phyloP scores from a whole-genome alignment of 768 basidiomycete species.

The Termitomyces sp. region DNA sequence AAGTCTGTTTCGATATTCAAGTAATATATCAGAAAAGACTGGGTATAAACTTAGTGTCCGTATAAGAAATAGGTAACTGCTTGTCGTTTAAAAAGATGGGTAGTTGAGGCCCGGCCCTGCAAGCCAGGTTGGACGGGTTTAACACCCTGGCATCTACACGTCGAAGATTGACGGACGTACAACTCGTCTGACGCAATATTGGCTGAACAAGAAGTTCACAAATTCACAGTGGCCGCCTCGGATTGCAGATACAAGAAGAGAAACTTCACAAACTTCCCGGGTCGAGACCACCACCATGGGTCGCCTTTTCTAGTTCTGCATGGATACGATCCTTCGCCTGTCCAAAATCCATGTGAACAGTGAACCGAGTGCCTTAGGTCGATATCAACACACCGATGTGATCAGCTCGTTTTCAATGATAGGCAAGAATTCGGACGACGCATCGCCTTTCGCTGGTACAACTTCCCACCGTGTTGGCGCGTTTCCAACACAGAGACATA shows the following conservation, averaged over 20 bases:
- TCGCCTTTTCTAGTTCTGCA: slow-evolving; percentile 8
- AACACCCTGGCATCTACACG: background rate
- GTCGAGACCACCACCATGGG: background rate
- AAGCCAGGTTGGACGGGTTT: background rate
- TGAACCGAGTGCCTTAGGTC: background rate
- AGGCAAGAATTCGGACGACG: slow-evolving; percentile 49
- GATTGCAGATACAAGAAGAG: background rate
- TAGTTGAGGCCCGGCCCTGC: background rate
- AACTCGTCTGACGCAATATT: background rate
- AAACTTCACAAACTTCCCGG: slow-evolving; percentile 6
- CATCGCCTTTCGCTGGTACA: slow-evolving; percentile 48
- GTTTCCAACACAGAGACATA: slow-evolving; percentile 74
- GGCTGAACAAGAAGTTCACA: background rate
- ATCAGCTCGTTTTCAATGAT: slow-evolving; percentile 57
- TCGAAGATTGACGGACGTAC: background rate
- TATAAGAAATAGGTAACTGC: background rate
- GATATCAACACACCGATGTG: slow-evolving; percentile 29
- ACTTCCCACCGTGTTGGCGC: slow-evolving; percentile 71
- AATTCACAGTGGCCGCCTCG: background rate
- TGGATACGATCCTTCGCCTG: slow-evolving; percentile 10
- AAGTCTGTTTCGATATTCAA: background rate
- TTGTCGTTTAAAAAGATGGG: background rate
- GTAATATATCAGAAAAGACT: background rate
- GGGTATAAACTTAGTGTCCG: background rate
- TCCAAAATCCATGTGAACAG: background rate